Evolutionary conservation across 331 rosid species (phyloP).

Genomic region (Prunus yedoensis): DNA sequence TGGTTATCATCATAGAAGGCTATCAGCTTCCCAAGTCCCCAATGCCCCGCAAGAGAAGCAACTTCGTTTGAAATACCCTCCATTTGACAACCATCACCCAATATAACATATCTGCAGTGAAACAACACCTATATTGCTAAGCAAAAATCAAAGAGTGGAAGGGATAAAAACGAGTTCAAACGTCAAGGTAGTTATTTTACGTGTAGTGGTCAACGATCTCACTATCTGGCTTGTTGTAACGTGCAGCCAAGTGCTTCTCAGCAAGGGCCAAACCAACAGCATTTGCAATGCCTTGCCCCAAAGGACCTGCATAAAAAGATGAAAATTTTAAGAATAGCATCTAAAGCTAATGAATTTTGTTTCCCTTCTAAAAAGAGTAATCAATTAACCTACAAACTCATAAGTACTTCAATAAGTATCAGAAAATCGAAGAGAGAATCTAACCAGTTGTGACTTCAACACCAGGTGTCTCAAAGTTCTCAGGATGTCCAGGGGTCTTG

Average conservation of each 20-base stretch:
- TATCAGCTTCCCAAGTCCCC: slow-evolving; percentile 95
- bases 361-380: neutral
- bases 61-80: slow-evolving; percentile 92
- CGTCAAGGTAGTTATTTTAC: slow-evolving; percentile 36
- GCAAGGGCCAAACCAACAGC: slow-evolving; percentile 97
- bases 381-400: neutral
- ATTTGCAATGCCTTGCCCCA: slow-evolving; percentile 95
- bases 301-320: slow-evolving; percentile 63
- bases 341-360: neutral
- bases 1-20: slow-evolving; percentile 96
- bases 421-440: slow-evolving; percentile 11
- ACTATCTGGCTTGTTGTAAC: slow-evolving; percentile 80
- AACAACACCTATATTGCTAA: slow-evolving; percentile 16
- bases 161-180: neutral
- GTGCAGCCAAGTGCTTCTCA: slow-evolving; percentile 95
- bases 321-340: neutral
- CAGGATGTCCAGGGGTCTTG: slow-evolving; percentile 94
- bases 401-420: neutral
- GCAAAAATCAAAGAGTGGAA: neutral
- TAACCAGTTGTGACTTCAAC: slow-evolving; percentile 91
- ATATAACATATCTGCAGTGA: slow-evolving; percentile 52
- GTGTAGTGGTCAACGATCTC: slow-evolving; percentile 93
- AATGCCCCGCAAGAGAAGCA: slow-evolving; percentile 89
- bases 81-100: slow-evolving; percentile 98
- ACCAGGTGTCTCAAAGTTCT: slow-evolving; percentile 89